Evolutionary conservation across 305 asterid genomes (phyloP), one percentile per base, ranked within the genome.

Genomic region (Lippia alba): DNA sequence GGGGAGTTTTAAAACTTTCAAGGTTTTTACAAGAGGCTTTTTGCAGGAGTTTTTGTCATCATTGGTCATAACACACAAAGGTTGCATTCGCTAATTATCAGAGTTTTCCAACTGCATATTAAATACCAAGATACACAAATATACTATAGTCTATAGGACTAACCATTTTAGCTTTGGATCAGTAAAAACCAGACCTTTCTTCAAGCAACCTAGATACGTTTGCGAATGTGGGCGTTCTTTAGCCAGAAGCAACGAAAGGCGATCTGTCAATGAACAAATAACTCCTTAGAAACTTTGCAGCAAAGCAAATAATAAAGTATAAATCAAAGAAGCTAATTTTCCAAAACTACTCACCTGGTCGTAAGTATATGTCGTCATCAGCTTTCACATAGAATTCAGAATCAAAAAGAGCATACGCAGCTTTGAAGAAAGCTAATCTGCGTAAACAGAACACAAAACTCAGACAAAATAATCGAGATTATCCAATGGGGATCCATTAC

Each of bases 351-450:
- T 75, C 61, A 92, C 99, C 98, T 60, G 99, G 98, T 70, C 99
- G 82, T 76, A 95, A 67, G 76, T 95, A 95, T 78, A 92, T 95
- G 88, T 95, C 99, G 78, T 95, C 98, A 69, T 95, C 99, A 50
- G 97, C 98, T 83, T 95, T 95, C 77, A 95, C 99, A 67, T 90
- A 95, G 80, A 95, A 95, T 58, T 92, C 97, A 24, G 96, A 83
- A 64, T 92, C 97, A 74, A 83, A 92, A 74, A 89, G 90, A 41
- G 98, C 98, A 78, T 86, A 86, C 56, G 99, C 98, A 80, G 97
- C 97, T 88, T 90, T 92, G 84, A 95, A 95, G 87, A 85, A 92
- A 64, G 96, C 98, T 76, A 94, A 67, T 45, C 98, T 94, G 96
- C 64, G 73, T 57, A 74, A 70, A 78, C 61, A n/a, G n/a, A n/a